Evolutionary conservation across 2,329 filamentous ascomycete genomes (phyloP).

Genomic region (Trichophyton equinum): DNA sequence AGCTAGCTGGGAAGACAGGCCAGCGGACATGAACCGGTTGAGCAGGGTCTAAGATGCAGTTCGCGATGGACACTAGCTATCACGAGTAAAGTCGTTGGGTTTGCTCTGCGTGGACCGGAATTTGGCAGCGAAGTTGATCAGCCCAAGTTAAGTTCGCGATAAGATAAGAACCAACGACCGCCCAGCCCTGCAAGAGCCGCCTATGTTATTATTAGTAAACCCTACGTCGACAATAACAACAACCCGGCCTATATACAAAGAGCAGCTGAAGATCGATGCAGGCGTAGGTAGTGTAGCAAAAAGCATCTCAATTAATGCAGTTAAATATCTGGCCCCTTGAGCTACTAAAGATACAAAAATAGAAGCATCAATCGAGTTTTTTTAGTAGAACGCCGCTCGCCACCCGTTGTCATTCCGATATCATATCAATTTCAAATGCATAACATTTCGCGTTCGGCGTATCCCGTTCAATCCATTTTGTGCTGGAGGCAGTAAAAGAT

Average conservation of each 20-base stretch:
- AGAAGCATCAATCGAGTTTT: background rate
- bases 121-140: no score
- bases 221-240: background rate
- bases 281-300: background rate
- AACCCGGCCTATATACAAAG: background rate
- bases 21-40: no score
- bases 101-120: no score
- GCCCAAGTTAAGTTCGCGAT: no score
- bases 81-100: no score
- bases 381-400: background rate
- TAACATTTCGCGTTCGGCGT: background rate
- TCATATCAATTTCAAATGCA: constrained; percentile 4
- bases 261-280: background rate
- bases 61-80: no score
- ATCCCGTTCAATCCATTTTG: background rate
- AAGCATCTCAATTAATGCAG: background rate
- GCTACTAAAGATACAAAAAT: background rate
- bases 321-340: background rate
- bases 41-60: no score
- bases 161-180: no score
- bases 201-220: background rate
- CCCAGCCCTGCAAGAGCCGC: background rate
- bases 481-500: background rate
- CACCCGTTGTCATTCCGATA: background rate
- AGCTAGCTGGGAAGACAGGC: no score